phyloP scores from a whole-genome alignment of 2,329 filamentous ascomycete species.

The Hymenoscyphus linearis region DNA sequence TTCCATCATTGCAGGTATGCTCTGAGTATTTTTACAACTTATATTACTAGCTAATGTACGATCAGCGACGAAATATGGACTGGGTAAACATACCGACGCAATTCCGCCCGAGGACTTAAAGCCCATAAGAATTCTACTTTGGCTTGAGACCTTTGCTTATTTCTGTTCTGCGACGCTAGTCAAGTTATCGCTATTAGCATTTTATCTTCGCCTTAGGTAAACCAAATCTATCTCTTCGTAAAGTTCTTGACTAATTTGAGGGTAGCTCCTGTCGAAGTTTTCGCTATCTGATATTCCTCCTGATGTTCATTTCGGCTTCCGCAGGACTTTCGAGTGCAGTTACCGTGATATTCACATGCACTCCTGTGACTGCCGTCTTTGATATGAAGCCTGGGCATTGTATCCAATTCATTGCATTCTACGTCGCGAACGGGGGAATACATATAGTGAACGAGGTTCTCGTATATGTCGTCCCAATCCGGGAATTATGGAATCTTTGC shows the following conservation, averaged over 20 bases:
- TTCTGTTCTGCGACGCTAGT: neutral
- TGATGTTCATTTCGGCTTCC: neutral
- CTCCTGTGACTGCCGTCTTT: neutral
- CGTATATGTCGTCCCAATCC: neutral
- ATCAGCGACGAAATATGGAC: neutral
- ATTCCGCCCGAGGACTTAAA: neutral
- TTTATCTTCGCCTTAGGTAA: neutral
- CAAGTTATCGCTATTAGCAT: neutral
- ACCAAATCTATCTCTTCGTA: neutral
- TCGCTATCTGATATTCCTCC: neutral
- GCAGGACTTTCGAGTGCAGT: neutral
- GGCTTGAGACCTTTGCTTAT: neutral
- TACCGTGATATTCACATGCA: neutral
- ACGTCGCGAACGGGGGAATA: neutral
- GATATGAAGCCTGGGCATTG: neutral
- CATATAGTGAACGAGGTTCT: neutral
- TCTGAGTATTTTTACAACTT: neutral
- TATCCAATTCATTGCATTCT: neutral
- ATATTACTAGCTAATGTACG: neutral
- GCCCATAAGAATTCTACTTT: neutral
- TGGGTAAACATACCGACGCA: neutral
- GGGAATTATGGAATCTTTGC: neutral
- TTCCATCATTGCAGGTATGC: neutral
- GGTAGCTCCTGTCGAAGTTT: neutral
- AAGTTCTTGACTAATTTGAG: neutral